Conservation (phyloP, 345 rosid species). For the Adansonia digitata region DNA sequence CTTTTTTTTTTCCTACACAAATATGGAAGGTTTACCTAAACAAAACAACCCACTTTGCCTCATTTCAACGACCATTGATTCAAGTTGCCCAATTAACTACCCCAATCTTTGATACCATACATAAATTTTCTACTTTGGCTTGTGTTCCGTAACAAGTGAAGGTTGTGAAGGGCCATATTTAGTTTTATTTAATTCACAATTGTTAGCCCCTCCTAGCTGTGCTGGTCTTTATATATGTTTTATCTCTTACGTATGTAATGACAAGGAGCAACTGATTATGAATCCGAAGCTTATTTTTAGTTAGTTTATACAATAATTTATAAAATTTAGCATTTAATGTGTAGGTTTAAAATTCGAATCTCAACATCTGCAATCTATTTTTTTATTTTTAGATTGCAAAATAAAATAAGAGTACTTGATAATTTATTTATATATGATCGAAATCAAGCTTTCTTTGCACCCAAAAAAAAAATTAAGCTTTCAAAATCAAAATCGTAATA, state of each 20-base stretch:
- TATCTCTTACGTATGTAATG: background rate
- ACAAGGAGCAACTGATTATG: background rate
- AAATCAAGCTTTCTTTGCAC: background rate
- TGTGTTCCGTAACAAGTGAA: background rate
- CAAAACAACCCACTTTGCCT: background rate
- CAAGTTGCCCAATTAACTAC: background rate
- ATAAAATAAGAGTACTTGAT: no score
- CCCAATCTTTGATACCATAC: background rate
- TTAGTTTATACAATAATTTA: no score
- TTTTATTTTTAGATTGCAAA: no score
- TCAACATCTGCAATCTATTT: no score
- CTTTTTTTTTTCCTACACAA: background rate
- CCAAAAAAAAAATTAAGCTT: background rate
- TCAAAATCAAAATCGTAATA: background rate
- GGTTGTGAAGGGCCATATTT: background rate
- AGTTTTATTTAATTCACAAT: background rate
- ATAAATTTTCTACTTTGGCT: background rate
- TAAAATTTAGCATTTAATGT: no score
- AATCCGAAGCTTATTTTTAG: background rate
- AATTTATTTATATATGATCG: background rate
- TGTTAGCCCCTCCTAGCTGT: background rate
- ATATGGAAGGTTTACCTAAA: conserved; percentile 7
- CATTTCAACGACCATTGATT: background rate
- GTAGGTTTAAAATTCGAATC: no score
- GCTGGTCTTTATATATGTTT: background rate